Evolutionary conservation across 2,329 filamentous ascomycete species (phyloP), one percentile per base, ranked within the genome.

Genomic region (Scedosporium minutisporum): DNA sequence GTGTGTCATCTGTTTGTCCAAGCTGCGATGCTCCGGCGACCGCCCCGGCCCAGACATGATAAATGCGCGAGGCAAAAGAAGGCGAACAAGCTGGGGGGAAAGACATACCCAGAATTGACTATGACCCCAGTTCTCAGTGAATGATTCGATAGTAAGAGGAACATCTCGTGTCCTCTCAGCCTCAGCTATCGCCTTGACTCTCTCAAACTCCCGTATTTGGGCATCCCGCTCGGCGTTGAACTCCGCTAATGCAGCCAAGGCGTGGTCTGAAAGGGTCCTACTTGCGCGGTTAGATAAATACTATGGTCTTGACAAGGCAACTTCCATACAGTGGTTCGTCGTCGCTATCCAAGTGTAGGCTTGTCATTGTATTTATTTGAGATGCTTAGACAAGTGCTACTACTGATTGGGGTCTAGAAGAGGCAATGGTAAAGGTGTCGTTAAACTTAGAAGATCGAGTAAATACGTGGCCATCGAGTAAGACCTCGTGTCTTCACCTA

Each of bases 81-180:
- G 60, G 46, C 10, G 21, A 21, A 23, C 16, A 23, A 53, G 59
- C 4, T 29, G 27, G 33, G 33, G 21, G 59, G 46, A 12, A 41
- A 38, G 18, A 71, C 79, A 46, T 78, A 90, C 87, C 90, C 90
- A 95, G 70, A 95, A 95, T 74, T 93, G 90, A 65, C 84, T 88
- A 69, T 88, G 83, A 70, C 93, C 90, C 90, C 90, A 95, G 73
- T 93, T 87, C 74, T 93, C 90, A 1, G 80, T 79, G 69, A 93
- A 95, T 1, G 82, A 77, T 33, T 89, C 84, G 83, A 93, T 93
- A 16, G 76, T 78, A 62, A 82, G 65, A 46, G 72, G 71, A 38
- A 69, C 70, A 16, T 66, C 65, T 23, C 63, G 46, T 9, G 44
- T 42, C 57, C 60, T 60, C 4, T 48, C 78, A 57, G 81, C 76